Evolutionary conservation across 2,329 filamentous ascomycete genomes (phyloP).

Genomic region (Xylariaceae sp.): DNA sequence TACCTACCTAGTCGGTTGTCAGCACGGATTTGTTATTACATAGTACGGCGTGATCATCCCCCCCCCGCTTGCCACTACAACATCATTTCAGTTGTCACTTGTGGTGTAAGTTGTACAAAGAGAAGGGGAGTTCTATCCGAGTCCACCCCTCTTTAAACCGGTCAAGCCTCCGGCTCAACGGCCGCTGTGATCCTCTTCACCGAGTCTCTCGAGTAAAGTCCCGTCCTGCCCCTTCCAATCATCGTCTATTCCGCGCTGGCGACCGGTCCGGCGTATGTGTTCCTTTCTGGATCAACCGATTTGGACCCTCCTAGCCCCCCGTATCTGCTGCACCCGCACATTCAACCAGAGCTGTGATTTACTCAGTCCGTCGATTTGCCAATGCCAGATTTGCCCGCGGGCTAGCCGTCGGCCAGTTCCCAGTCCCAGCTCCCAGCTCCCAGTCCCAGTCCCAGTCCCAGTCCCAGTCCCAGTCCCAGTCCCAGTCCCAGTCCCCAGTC

Average conservation of each 20-base stretch:
- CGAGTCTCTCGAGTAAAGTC: slow-evolving; percentile 29
- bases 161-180: slow-evolving; percentile 32
- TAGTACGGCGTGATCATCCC: slow-evolving; percentile 19
- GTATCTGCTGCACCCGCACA: slow-evolving; percentile 20
- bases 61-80: slow-evolving; percentile 22
- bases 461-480: too few relatives aligned
- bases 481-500: too few relatives aligned
- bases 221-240: slow-evolving; percentile 31
- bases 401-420: too few relatives aligned
- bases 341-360: slow-evolving; percentile 6
- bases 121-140: slow-evolving; percentile 22
- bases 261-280: slow-evolving; percentile 26
- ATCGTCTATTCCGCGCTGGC: slow-evolving; percentile 25
- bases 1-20: slow-evolving; percentile 18
- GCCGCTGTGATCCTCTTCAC: slow-evolving; percentile 31
- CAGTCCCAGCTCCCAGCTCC: too few relatives aligned
- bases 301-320: slow-evolving; percentile 22
- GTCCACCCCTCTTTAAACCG: slow-evolving; percentile 34
- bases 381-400: too few relatives aligned
- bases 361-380: too few relatives aligned
- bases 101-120: slow-evolving; percentile 18
- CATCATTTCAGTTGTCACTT: slow-evolving; percentile 3
- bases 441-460: too few relatives aligned
- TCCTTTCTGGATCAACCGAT: slow-evolving; percentile 21
- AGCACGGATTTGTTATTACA: slow-evolving; percentile 16